Base-by-base conservation (phyloP, 2,329 filamentous ascomycete genomes). In the Botrytis deweyae region DNA sequence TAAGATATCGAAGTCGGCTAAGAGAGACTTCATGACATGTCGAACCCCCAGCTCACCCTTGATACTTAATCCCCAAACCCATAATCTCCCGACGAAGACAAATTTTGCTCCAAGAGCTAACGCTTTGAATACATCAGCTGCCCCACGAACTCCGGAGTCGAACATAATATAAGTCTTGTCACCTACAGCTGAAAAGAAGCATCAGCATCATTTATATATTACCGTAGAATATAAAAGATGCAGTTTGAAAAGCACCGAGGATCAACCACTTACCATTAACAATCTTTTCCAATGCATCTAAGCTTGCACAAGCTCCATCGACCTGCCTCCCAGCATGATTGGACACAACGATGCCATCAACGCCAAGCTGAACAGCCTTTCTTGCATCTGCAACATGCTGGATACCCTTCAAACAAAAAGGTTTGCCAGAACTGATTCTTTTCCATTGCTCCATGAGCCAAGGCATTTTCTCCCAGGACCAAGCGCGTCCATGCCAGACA, bases 111-210 rank as follows among this genome's bases (percentile, higher is more conserved):
- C 90, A 0, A 92, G 82, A 70, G 89, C 90, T 20, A 92, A 78
- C 0, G 89, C 89, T 80, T 92, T 92, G 76, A 93, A 85, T 4
- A 92, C 87, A 78, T 93, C 90, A 0, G 88, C 88, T 0, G 90
- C 91, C 22, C 90, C 83, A 20, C 86, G 84, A 52, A 93, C 85
- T 0, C 91, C 90, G 0, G 90, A 89, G 75, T 93, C 90, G 6
- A 92, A 83, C 72, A 87, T 88, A 0, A 92, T 86, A 77, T 91
- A 88, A 79, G 91, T 84, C 69, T 82, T 82, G 33, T 86, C 85
- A 69, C 92, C 89, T 0, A 92, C 84, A 46, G 76, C 77, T 76
- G 25, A 2, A 40, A 25, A 25, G 38, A 40, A 36, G 10, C n/a
- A 36, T 52, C 16, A 42, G 55, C 18, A 59, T 46, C 14, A 25